A percentile compares a stretch with the other conserved stretches of the same genome.
Conservation (phyloP, 768 basidiomycete species). For the Russula earlei region DNA sequence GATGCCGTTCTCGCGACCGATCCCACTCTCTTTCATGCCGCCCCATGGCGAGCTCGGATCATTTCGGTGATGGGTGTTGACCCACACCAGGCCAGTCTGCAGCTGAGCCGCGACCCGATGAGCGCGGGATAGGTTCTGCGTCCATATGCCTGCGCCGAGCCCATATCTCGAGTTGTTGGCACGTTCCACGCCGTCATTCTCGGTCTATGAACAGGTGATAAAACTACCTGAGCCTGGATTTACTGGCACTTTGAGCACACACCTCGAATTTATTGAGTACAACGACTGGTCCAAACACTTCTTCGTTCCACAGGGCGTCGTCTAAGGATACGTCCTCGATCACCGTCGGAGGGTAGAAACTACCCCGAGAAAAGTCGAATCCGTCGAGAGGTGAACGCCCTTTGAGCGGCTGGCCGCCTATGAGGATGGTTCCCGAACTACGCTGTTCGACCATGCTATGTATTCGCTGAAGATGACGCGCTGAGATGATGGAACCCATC, state of each 20-base stretch:
- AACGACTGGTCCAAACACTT: conserved; percentile 82
- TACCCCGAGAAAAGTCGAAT: conserved; percentile 60
- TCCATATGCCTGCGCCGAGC: conserved; percentile 77
- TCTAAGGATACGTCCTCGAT: conserved; percentile 45
- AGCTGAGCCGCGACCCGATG: conserved; percentile 64
- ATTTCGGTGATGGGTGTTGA: conserved; percentile 84
- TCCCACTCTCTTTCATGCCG: conserved; percentile 84
- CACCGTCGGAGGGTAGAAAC: conserved; percentile 76
- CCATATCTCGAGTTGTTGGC: conserved; percentile 78
- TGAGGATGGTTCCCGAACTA: conserved; percentile 38
- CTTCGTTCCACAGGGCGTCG: conserved; percentile 71
- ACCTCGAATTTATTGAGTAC: conserved; percentile 49
- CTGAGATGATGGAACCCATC: conserved; percentile 77
- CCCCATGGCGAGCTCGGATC: conserved; percentile 89
- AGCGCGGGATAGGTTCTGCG: conserved; percentile 59
- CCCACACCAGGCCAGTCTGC: conserved; percentile 74
- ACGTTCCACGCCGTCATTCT: conserved; percentile 53
- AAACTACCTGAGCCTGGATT: not conserved
- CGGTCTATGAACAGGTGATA: conserved; percentile 31
- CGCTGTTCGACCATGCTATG: conserved; percentile 43
- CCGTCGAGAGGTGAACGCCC: conserved; percentile 57
- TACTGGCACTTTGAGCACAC: conserved; percentile 15
- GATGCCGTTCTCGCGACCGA: conserved; percentile 77
- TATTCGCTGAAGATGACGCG: conserved; percentile 53
- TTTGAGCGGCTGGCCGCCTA: conserved; percentile 58